phyloP scores from a whole-genome alignment of 2,329 filamentous ascomycete genomes.

The Elsinoe necatrix region DNA sequence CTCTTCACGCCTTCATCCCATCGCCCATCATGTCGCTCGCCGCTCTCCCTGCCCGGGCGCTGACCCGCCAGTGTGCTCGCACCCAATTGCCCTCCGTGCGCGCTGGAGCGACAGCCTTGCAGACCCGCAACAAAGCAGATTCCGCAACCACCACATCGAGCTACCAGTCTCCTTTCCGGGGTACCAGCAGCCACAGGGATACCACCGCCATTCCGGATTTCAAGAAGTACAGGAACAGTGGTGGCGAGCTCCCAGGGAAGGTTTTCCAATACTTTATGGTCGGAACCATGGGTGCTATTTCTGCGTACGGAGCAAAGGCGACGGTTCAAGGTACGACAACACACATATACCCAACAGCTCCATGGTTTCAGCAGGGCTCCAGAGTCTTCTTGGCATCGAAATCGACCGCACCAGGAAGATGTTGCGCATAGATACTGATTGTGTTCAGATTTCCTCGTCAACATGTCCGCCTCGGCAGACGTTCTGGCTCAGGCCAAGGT shows the following conservation, averaged over 20 bases:
- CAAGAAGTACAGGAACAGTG: slow-evolving; percentile 71
- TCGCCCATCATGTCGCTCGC: slow-evolving; percentile 41
- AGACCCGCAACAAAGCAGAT: slow-evolving; percentile 36
- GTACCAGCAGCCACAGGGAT: slow-evolving; percentile 30
- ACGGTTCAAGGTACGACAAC: slow-evolving; percentile 81
- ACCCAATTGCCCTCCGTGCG: slow-evolving; percentile 40
- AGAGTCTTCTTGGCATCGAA: not conserved
- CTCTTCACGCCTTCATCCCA: slow-evolving; percentile 20
- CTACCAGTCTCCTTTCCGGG: slow-evolving; percentile 49
- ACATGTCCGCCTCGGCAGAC: slow-evolving; percentile 98
- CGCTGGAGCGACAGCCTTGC: slow-evolving; percentile 34
- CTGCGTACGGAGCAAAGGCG: slow-evolving; percentile 90
- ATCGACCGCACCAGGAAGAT: not conserved
- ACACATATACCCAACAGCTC: not conserved
- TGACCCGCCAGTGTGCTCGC: slow-evolving; percentile 41
- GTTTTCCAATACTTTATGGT: slow-evolving; percentile 98
- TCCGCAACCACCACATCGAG: slow-evolving; percentile 33
- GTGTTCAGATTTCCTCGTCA: slow-evolving; percentile 87
- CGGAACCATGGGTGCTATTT: slow-evolving; percentile 83
- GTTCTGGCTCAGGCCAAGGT: slow-evolving; percentile 99
- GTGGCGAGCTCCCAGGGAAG: slow-evolving; percentile 63
- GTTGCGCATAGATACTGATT: slow-evolving; percentile 23
- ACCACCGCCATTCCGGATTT: slow-evolving; percentile 79
- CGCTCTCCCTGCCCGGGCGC: slow-evolving; percentile 38
- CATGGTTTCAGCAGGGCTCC: not conserved